phyloP scores from a whole-genome alignment of 129 eudicot genomes.

The Erigeron canadensis region DNA sequence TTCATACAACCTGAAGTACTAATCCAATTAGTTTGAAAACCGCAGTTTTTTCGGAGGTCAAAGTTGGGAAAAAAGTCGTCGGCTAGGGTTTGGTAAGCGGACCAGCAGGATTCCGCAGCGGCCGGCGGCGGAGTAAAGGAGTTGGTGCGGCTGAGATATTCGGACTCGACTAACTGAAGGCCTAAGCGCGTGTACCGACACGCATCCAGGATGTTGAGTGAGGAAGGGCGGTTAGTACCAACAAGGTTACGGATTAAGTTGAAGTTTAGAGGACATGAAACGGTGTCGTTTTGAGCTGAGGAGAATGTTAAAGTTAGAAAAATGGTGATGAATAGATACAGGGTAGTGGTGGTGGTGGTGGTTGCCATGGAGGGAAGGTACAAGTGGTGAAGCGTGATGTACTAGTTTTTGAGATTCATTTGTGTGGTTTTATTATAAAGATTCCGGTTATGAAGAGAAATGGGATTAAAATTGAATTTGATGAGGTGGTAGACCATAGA shows the following conservation, averaged over 20 bases:
- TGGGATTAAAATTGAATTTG: too few relatives aligned
- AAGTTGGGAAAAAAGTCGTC: slow-evolving; percentile 39
- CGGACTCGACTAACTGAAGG: slow-evolving; percentile 64
- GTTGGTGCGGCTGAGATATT: slow-evolving; percentile 48
- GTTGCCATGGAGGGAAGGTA: too few relatives aligned
- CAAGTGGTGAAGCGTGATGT: too few relatives aligned
- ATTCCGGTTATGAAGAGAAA: too few relatives aligned
- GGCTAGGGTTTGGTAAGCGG: slow-evolving; percentile 49
- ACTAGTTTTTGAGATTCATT: too few relatives aligned
- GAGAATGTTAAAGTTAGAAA: not conserved
- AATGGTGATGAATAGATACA: too few relatives aligned
- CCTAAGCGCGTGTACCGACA: slow-evolving; percentile 70
- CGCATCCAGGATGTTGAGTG: slow-evolving; percentile 22
- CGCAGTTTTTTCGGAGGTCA: slow-evolving; percentile 61
- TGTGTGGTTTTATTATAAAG: too few relatives aligned
- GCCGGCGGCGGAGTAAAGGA: slow-evolving; percentile 59
- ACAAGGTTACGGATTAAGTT: slow-evolving; percentile 36
- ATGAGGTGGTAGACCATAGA: too few relatives aligned
- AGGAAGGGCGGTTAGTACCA: slow-evolving; percentile 35
- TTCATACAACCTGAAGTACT: slow-evolving; percentile 63
- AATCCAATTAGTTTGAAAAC: slow-evolving; percentile 68
- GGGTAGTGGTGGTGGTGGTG: too few relatives aligned
- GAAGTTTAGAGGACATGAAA: slow-evolving; percentile 68
- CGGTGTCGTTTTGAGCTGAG: slow-evolving; percentile 36
- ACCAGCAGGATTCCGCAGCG: slow-evolving; percentile 80